Conservation (phyloP, 345 rosid species). For the Xanthoceras sorbifolium region DNA sequence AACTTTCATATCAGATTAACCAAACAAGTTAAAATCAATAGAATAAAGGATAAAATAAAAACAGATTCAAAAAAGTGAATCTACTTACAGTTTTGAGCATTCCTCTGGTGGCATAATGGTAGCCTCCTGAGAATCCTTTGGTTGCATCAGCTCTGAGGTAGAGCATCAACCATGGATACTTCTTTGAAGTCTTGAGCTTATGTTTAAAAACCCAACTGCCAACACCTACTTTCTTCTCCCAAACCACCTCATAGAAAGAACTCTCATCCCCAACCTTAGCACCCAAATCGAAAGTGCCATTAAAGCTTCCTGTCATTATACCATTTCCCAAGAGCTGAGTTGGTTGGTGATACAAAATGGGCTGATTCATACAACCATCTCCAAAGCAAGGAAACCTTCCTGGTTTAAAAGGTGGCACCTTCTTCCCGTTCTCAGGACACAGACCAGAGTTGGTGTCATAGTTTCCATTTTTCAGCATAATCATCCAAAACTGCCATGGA, state of each 20-base stretch:
- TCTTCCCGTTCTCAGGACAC: slow-evolving; percentile 72
- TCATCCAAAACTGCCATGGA: slow-evolving; percentile 92
- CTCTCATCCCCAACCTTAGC: slow-evolving; percentile 23
- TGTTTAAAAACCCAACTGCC: slow-evolving; percentile 77
- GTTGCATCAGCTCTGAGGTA: slow-evolving; percentile 92
- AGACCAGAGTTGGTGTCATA: slow-evolving; percentile 58
- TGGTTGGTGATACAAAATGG: slow-evolving; percentile 51
- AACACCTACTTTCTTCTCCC: slow-evolving; percentile 70
- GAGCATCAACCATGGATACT: slow-evolving; percentile 91
- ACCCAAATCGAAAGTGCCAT: slow-evolving; percentile 71
- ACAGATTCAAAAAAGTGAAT: neutral
- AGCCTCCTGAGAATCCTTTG: slow-evolving; percentile 70
- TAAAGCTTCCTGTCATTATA: slow-evolving; percentile 73
- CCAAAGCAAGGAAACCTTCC: slow-evolving; percentile 74
- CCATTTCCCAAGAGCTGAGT: slow-evolving; percentile 52
- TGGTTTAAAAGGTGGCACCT: slow-evolving; percentile 47
- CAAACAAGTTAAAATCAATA: neutral
- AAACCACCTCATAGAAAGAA: slow-evolving; percentile 64
- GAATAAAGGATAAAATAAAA: neutral
- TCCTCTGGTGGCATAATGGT: slow-evolving; percentile 78
- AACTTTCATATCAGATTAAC: neutral
- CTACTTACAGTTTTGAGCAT: slow-evolving; percentile 67
- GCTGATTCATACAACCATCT: slow-evolving; percentile 86
- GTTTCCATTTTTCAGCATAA: slow-evolving; percentile 92
- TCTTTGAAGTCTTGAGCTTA: slow-evolving; percentile 64